Base-by-base conservation (phyloP, 2,329 filamentous ascomycete genomes). In the Aureobasidium lini region DNA sequence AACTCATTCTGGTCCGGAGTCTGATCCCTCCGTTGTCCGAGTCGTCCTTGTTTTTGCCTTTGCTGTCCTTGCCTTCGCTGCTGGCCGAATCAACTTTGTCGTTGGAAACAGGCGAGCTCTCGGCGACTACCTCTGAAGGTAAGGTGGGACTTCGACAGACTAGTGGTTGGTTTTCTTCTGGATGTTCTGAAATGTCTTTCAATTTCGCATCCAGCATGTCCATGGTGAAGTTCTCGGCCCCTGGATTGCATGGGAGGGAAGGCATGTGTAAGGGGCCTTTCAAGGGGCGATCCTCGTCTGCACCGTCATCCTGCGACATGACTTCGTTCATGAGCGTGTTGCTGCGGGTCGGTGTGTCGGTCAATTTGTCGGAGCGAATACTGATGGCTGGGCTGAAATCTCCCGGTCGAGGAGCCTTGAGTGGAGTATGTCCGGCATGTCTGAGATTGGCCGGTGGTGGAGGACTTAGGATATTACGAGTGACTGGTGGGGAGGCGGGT, bases 191-290 rank as follows among this genome's bases (percentile, higher is more conserved):
- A 9, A 73, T 67, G n/a, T 70, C 64, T 57, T 72, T 65, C 16
- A 73, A 61, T 18, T 66, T 65, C 34, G 64, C 67, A 13, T 63
- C 64, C 28, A 73, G 62, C 39, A 66, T 66, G 31, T 73, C 70
- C 37, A 72, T 60, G 3, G 70, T 72, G 62, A 73, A 72, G 61
- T 71, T 71, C 15, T 64, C 65, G 18, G 66, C 66, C n/a, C 66
- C 64, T 1, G 71, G 70, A 23, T 64, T 59, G 52, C 68, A 64
- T 1, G 71, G 71, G 34, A 73, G 63, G 47, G 71, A 70, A 1
- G 71, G 71, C 66, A 73, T 67, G 53, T 68, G 68, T 47, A 73
- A 48, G 31, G 71, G 70, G 5, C 71, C 71, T 29, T 62, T 71
- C n/a, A 73, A 53, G 1, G 62, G 62, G 4, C 61, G 56, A 43